phyloP scores from a whole-genome alignment of 805 yeast species.

The Metschnikowia kofuensis region DNA sequence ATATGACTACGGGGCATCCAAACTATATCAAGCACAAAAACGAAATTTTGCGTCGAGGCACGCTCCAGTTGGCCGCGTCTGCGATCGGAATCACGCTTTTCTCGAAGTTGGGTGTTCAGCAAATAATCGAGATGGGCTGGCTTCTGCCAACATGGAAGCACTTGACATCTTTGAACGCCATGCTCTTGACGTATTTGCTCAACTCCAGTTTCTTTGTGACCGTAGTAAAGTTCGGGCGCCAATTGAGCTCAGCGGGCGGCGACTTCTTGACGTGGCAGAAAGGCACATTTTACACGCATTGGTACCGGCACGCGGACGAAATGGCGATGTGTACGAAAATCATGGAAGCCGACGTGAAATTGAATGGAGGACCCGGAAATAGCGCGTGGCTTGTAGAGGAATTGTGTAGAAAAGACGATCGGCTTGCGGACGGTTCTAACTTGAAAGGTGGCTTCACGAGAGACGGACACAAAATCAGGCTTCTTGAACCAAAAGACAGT shows the following conservation, averaged over 20 bases:
- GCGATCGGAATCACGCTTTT: slow-evolving; percentile 34
- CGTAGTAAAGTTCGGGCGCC: slow-evolving; percentile 40
- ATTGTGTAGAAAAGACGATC: slow-evolving; percentile 33
- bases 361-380: slow-evolving; percentile 39
- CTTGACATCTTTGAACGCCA: slow-evolving; percentile 46
- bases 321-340: slow-evolving; percentile 62
- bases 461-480: slow-evolving; percentile 38
- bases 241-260: slow-evolving; percentile 46
- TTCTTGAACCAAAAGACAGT: slow-evolving; percentile 37
- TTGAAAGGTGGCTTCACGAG: slow-evolving; percentile 34
- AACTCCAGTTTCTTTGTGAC: slow-evolving; percentile 42
- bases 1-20: slow-evolving; percentile 56
- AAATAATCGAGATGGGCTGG: slow-evolving; percentile 36
- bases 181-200: slow-evolving; percentile 38
- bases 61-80: slow-evolving; percentile 29
- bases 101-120: slow-evolving; percentile 42
- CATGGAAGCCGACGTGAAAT: slow-evolving; percentile 60
- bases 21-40: slow-evolving; percentile 41
- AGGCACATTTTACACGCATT: slow-evolving; percentile 61
- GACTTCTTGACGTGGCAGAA: slow-evolving; percentile 57
- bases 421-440: slow-evolving; percentile 23
- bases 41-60: slow-evolving; percentile 30
- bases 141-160: slow-evolving; percentile 38
- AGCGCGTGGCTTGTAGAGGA: slow-evolving; percentile 34
- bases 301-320: slow-evolving; percentile 67